Evolutionary conservation across 768 basidiomycete genomes (phyloP).

Genomic region (Lactarius sanguifluus): DNA sequence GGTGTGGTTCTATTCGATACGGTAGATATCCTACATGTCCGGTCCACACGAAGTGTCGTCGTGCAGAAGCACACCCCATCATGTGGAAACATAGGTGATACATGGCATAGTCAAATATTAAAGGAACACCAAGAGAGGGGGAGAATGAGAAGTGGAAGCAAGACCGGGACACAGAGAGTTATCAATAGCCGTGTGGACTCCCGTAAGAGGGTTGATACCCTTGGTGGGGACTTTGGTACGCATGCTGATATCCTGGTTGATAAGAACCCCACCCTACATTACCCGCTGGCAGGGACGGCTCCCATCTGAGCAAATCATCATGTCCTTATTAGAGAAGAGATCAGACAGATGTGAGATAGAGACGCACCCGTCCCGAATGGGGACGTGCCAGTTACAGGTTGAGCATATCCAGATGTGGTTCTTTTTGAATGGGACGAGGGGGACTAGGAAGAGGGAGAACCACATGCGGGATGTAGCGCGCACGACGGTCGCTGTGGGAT

Average conservation of each 20-base stretch:
- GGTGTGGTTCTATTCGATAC: background rate
- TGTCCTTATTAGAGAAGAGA: background rate
- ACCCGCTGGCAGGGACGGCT: constrained; percentile 28
- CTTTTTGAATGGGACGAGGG: constrained; percentile 61
- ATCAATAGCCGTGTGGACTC: constrained; percentile 16
- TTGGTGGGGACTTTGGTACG: constrained; percentile 42
- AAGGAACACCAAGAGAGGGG: background rate
- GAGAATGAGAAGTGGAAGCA: constrained; percentile 16
- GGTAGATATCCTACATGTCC: background rate
- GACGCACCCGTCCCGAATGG: constrained; percentile 51
- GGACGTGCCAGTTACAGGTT: constrained; percentile 66
- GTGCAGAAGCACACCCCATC: background rate
- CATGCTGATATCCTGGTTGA: constrained; percentile 36
- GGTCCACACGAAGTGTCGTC: background rate
- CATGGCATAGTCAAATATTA: background rate
- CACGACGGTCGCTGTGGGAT: constrained; percentile 53
- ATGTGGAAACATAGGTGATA: background rate
- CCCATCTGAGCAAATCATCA: constrained; percentile 30
- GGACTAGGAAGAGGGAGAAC: constrained; percentile 78
- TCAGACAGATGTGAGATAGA: background rate
- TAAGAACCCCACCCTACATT: constrained; percentile 17
- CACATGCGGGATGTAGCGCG: constrained; percentile 64
- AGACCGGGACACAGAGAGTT: background rate
- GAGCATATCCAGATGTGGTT: constrained; percentile 68
- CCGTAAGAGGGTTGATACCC: constrained; percentile 31